Evolutionary conservation across 2,329 filamentous ascomycete genomes (phyloP), one percentile per base, ranked within the genome.

Genomic region (Ophiostoma triangulosporum): DNA sequence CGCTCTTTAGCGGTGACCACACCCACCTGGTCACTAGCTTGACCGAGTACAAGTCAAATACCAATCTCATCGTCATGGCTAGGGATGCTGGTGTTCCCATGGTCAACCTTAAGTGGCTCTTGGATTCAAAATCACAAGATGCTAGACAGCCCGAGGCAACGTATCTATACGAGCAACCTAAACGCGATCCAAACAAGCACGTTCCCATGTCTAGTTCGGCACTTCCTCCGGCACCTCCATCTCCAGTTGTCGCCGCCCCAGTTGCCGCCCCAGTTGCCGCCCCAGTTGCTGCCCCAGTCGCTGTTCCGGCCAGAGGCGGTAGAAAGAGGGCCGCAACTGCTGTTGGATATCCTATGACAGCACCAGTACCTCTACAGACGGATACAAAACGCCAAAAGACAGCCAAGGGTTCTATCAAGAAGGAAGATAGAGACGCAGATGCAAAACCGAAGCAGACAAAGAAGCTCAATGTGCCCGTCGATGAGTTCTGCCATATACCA

Each of bases 101-200:
- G 46, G 73, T 88, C 26, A 70, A 66, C 9, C 64, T 82, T 0
- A 66, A 76, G 14, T 88, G 84, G 84, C 66, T 82, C n/a, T 58
- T 76, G 2, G 73, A 81, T n/a, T 80, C 73, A 22, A 66, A 75
- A 35, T 57, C 67, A 14, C 64, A 67, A 15, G 69, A 68, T 46
- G 63, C 66, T 11, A 70, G 67, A 31, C 61, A 72, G 51, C 50
- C 61, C 3, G 71, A 70, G 59, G 57, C 62, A 5, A 24, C 58
- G 12, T 60, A 58, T 46, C 15, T 51, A 3, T 40, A 58, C 4
- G 48, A 51, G 6, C n/a, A 35, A 6, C 22, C 55, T 6, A 46
- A 36, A 15, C 9, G 14, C 14, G 24, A 27, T 5, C 3, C 6
- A 14, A 4, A 22, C 24, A 38, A 38, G n/a, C n/a, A 5, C 14